Evolutionary conservation across 2,329 filamentous ascomycete genomes (phyloP).

Genomic region (Colletotrichum eremochloae): DNA sequence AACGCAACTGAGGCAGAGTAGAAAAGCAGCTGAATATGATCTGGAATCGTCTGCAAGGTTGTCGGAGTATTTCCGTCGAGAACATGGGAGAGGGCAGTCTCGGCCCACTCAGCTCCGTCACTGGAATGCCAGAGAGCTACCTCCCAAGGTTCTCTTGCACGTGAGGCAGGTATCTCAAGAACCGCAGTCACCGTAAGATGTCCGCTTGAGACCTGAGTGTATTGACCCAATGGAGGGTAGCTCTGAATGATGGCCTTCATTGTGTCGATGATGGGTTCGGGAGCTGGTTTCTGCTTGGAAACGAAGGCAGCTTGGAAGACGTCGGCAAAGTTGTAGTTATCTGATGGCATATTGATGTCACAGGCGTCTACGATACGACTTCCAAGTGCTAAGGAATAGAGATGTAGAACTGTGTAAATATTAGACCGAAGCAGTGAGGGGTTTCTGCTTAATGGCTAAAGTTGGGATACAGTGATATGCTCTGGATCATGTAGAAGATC

Average conservation of each 20-base stretch:
- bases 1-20: slow-evolving; percentile 55
- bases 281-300: slow-evolving; percentile 54
- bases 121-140: slow-evolving; percentile 79
- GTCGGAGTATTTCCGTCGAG: slow-evolving; percentile 56
- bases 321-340: slow-evolving; percentile 51
- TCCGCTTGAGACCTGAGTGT: slow-evolving; percentile 69
- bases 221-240: slow-evolving; percentile 81
- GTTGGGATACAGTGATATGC: slow-evolving; percentile 11
- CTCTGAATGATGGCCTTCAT: slow-evolving; percentile 60
- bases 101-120: slow-evolving; percentile 68
- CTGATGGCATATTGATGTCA: slow-evolving; percentile 41
- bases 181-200: slow-evolving; percentile 75
- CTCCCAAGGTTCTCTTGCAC: slow-evolving; percentile 74
- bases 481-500: slow-evolving; percentile 23
- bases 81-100: slow-evolving; percentile 60
- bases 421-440: slow-evolving; percentile 18
- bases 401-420: not conserved
- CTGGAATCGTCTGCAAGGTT: slow-evolving; percentile 59
- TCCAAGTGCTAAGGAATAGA: not conserved
- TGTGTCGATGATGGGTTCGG: slow-evolving; percentile 45
- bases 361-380: not conserved
- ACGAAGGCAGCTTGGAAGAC: slow-evolving; percentile 55
- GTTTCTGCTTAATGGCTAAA: slow-evolving; percentile 15
- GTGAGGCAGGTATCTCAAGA: slow-evolving; percentile 72
- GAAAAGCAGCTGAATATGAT: slow-evolving; percentile 35